A percentile compares a stretch with the other conserved stretches of the same genome.
phyloP scores from a whole-genome alignment of 1,284 basidiomycete genomes.

The Testicularia cyperi region DNA sequence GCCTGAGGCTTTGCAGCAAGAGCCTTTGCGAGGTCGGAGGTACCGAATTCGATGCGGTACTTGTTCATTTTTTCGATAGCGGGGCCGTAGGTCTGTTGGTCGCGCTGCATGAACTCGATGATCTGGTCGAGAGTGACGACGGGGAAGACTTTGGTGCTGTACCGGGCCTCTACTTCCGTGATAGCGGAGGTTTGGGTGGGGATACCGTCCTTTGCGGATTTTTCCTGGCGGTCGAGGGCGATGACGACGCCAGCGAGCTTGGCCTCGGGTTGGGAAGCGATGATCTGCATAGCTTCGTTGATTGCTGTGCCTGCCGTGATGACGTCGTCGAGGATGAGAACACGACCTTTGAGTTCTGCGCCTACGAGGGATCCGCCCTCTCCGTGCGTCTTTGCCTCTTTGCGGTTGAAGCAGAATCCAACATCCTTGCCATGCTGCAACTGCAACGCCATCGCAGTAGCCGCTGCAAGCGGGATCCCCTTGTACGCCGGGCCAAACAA shows the following conservation, averaged over 20 bases:
- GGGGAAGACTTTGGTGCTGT: slow-evolving; percentile 72
- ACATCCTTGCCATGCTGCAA: slow-evolving; percentile 70
- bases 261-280: slow-evolving; percentile 40
- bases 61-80: slow-evolving; percentile 75
- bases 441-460: slow-evolving; percentile 75
- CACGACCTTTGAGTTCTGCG: slow-evolving; percentile 73
- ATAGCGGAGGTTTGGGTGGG: slow-evolving; percentile 40
- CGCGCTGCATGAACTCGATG: slow-evolving; percentile 75
- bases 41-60: slow-evolving; percentile 79
- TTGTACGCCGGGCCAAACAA: slow-evolving; percentile 98
- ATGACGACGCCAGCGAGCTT: slow-evolving; percentile 82
- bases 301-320: slow-evolving; percentile 77
- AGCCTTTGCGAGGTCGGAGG: slow-evolving; percentile 46
- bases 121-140: slow-evolving; percentile 81
- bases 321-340: slow-evolving; percentile 86
- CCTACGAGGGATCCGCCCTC: slow-evolving; percentile 95
- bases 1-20: too few species aligned
- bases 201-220: slow-evolving; percentile 66
- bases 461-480: slow-evolving; percentile 89
- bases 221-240: slow-evolving; percentile 86
- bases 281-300: slow-evolving; percentile 55
- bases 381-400: slow-evolving; percentile 93
- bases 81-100: slow-evolving; percentile 64
- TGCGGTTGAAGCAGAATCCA: slow-evolving; percentile 87
- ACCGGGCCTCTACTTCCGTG: slow-evolving; percentile 77